Percentiles rank a stretch among this genome's conserved stretches.
Evolutionary conservation across 192 early-diverging fungal genomes (phyloP).

Genomic region (Mortierella claussenii): DNA sequence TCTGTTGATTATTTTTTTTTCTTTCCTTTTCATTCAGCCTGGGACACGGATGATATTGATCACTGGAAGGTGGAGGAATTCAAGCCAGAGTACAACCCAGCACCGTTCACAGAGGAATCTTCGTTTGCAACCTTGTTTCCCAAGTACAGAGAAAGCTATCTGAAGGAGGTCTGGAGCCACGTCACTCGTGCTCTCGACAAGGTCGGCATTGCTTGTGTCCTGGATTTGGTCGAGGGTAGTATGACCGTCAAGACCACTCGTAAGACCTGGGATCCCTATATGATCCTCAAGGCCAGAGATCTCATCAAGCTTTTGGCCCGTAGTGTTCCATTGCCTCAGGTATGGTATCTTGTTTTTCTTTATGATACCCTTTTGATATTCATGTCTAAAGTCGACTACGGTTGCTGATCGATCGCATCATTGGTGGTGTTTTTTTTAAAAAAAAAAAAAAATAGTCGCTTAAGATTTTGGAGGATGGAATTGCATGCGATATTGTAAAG

Average conservation of each 20-base stretch:
- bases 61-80: constrained; percentile 95
- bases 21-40: constrained; percentile 57
- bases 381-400: no score
- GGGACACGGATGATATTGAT: constrained; percentile 94
- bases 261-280: constrained; percentile 95
- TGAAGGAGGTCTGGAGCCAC: constrained; percentile 92
- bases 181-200: constrained; percentile 84
- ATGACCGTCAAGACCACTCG: constrained; percentile 98
- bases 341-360: constrained; percentile 15
- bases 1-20: not conserved
- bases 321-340: constrained; percentile 93
- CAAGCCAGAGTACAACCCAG: constrained; percentile 74
- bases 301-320: constrained; percentile 94
- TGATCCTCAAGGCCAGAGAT: constrained; percentile 94
- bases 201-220: constrained; percentile 84
- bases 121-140: constrained; percentile 98
- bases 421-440: not conserved
- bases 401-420: no score
- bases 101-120: constrained; percentile 91
- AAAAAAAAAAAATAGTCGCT: constrained; percentile 63
- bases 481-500: constrained; percentile 96
- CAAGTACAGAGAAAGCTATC: constrained; percentile 96
- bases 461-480: constrained; percentile 92
- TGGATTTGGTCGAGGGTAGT: constrained; percentile 96
- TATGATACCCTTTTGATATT: not conserved